Conservation (phyloP, 108 stramenopile genomes). For the Discostella pseudostelligera region DNA sequence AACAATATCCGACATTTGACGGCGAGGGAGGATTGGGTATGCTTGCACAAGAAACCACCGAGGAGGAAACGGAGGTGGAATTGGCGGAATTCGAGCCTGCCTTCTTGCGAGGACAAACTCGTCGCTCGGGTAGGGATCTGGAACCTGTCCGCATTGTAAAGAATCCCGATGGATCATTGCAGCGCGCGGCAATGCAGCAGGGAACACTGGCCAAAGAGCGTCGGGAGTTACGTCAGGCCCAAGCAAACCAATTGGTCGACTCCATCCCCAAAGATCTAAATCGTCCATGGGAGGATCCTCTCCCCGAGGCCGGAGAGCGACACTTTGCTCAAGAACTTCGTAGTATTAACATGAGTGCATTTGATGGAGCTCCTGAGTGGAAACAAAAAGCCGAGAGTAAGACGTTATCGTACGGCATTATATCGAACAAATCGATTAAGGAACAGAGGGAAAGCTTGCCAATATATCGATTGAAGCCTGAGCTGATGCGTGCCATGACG, state of each 20-base stretch:
- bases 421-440: conserved; percentile 89
- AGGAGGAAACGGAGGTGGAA: conserved; percentile 96
- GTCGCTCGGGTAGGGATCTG: conserved; percentile 69
- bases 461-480: conserved; percentile 82
- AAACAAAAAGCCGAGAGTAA: conserved; percentile 96
- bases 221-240: conserved; percentile 93
- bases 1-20: conserved; percentile 96
- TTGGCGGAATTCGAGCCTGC: conserved; percentile 94
- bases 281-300: conserved; percentile 97
- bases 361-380: conserved; percentile 96
- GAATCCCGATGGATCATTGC: conserved; percentile 97
- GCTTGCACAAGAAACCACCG: conserved; percentile 91
- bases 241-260: conserved; percentile 95
- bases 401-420: conserved; percentile 90
- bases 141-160: conserved; percentile 94
- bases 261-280: conserved; percentile 97
- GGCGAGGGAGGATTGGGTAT: conserved; percentile 89
- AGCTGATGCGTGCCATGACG: conserved; percentile 77
- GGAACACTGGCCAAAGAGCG: conserved; percentile 92
- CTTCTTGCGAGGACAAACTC: conserved; percentile 93
- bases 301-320: conserved; percentile 95
- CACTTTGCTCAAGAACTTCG: conserved; percentile 97
- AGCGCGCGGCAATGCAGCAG: conserved; percentile 97
- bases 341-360: conserved; percentile 87
- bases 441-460: conserved; percentile 96